Evolutionary conservation across 768 basidiomycete species (phyloP).

Genomic region (Hysterangium stoloniferum): DNA sequence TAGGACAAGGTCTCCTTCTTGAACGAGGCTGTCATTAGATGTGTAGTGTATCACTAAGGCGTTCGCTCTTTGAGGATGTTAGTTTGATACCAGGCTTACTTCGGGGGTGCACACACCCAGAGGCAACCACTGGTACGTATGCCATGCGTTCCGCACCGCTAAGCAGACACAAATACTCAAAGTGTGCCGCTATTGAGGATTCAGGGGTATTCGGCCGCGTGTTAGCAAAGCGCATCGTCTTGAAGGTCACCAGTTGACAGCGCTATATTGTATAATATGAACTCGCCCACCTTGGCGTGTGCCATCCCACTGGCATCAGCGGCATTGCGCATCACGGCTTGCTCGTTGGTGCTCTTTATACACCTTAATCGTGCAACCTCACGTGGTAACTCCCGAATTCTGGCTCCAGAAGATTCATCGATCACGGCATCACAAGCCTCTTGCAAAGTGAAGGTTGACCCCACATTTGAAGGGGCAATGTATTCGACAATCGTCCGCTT

Average conservation of each 20-base stretch:
- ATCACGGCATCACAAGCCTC: slow-evolving; percentile 49
- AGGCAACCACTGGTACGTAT: slow-evolving; percentile 97
- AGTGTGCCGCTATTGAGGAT: slow-evolving; percentile 65
- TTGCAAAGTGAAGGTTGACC: slow-evolving; percentile 21
- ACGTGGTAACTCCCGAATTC: slow-evolving; percentile 47
- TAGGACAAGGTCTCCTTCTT: slow-evolving; percentile 66
- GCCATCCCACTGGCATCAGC: slow-evolving; percentile 84
- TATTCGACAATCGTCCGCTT: slow-evolving; percentile 18
- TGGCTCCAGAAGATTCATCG: slow-evolving; percentile 42
- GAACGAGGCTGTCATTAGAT: slow-evolving; percentile 73
- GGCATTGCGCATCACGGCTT: slow-evolving; percentile 70
- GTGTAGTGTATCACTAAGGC: slow-evolving; percentile 93
- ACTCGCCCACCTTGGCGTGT: slow-evolving; percentile 62
- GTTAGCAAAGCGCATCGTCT: slow-evolving; percentile 77
- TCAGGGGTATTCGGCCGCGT: slow-evolving; percentile 50
- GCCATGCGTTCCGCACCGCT: slow-evolving; percentile 79
- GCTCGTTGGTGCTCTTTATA: slow-evolving; percentile 76
- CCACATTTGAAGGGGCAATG: slow-evolving; percentile 24
- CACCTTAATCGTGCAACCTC: slow-evolving; percentile 64
- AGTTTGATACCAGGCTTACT: background rate
- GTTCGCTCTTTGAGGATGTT: slow-evolving; percentile 52
- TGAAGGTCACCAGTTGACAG: background rate
- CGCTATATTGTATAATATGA: slow-evolving; percentile 2
- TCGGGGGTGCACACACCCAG: slow-evolving; percentile 47
- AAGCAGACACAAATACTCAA: slow-evolving; percentile 80